Conservation (phyloP, 1,284 basidiomycete species). For the Hemileia vastatrix region DNA sequence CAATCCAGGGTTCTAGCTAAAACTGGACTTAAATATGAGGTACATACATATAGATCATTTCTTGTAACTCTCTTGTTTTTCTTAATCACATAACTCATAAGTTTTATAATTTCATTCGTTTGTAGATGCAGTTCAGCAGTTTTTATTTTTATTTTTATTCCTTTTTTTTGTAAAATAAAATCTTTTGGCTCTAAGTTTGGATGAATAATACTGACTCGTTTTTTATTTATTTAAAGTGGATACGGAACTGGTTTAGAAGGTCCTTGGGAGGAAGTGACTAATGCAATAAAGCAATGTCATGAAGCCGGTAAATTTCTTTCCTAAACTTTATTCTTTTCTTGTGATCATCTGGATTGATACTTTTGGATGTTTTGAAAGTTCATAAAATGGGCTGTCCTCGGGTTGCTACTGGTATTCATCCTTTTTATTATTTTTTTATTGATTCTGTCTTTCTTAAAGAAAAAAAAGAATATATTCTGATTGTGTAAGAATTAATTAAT, state of each 20-base stretch:
- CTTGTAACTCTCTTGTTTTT: not conserved
- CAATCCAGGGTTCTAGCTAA: constrained; percentile 4
- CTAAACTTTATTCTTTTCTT: not conserved
- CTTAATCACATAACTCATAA: constrained; percentile 1
- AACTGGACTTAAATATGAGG: constrained; percentile 13
- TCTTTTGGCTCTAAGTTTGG: not conserved
- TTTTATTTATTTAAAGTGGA: not conserved
- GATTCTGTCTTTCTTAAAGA: not conserved
- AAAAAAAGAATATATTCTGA: not conserved
- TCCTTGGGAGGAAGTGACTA: constrained; percentile 15
- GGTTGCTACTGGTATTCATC: constrained; percentile 19
- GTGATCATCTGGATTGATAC: not conserved
- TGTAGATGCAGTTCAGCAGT: no score
- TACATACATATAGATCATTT: not conserved
- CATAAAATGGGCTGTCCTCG: constrained; percentile 20
- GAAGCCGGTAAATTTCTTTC: constrained; percentile 9
- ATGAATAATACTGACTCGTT: not conserved
- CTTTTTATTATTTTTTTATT: no score
- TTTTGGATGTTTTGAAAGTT: not conserved
- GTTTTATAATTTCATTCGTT: no score
- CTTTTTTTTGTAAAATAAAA: not conserved
- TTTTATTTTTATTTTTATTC: no score
- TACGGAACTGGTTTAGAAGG: constrained; percentile 19
- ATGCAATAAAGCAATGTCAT: constrained; percentile 13
- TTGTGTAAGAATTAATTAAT: not conserved